Base-by-base conservation (phyloP, 139 green algal genomes). In the Chlamydomonas asymmetrica region DNA sequence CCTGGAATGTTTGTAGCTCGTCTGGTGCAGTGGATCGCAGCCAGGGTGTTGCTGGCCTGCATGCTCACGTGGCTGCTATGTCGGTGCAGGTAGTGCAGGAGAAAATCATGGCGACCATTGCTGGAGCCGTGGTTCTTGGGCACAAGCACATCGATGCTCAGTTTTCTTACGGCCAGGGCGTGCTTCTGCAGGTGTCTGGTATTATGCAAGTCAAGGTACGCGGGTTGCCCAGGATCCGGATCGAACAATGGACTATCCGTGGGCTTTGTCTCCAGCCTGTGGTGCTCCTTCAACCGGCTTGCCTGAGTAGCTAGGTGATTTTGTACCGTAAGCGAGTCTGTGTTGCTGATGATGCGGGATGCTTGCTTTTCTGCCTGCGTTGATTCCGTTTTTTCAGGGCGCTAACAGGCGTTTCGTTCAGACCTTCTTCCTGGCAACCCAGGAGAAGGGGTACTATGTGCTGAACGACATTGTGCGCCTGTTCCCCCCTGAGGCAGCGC, bases 361-460 rank as follows among this genome's bases (percentile, higher is more conserved):
- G n/a, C n/a, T n/a, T n/a, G n/a, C n/a, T n/a, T n/a, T n/a, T n/a
- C n/a, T n/a, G n/a, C n/a, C n/a, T n/a, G n/a, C n/a, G n/a, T n/a
- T 71, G 34, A 43, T 66, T 10, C 49, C 86, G 35, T 75, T 62
- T 40, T 64, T 74, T 61, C 79, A 91, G 75, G 80, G 74, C 57
- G 66, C 69, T 29, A 81, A 88, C 57, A 79, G 87, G 35, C 76
- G 73, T 27, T 98, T 97, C 66, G 88, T 92, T 49, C 94, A 98
- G 78, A 93, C 84, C 69, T 98, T 98, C 77, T 97, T 98, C 83
- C 78, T 98, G 41, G 93, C 93, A 0, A 79, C 86, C 0, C 94
- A 97, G 79, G 91, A 97, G 43, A 92, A 91, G 59, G 93, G 93
- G 13, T 98, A 91, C 80, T 98, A 86, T 73, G 94, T 98, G 5